Base-by-base conservation (phyloP, 2,329 filamentous ascomycete genomes). In the Aureobasidium melanogenum region DNA sequence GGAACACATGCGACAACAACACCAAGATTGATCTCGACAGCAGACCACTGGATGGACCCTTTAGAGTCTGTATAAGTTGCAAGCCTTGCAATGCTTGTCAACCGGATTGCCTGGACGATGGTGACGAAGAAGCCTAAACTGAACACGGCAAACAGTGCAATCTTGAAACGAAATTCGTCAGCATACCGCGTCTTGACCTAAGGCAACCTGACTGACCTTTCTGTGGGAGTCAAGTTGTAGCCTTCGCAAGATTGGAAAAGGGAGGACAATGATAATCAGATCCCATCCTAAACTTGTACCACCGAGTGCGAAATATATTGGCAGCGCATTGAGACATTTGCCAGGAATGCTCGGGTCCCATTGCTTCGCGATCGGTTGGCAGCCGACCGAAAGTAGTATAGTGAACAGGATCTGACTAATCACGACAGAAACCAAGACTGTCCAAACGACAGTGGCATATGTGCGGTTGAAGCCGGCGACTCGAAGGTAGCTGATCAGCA, bases 271-370 rank as follows among this genome's bases (percentile, higher is more conserved):
- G 51, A 55, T 55, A 9, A 55, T 34, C 38, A 55, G 22, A 10
- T 55, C 51, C 51, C 51, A 55, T 19, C 51, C 38, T 24, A 55
- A 17, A 55, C 51, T 55, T 22, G 38, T 55, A 12, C 51, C 51
- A 7, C 51, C 36, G 5, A 55, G 51, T 2, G 51, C 51, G 24
- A 55, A 55, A 9, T 55, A 55, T 9, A 43, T 15, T 5, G 51
- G 51, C 26, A 55, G 9, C 14, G 51, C 51, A 8, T 43, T 19
- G 24, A 55, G 24, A 34, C 51, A 55, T 5, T 19, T 55, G 26
- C 51, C 36, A 5, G 51, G 36, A 8, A 55, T 55, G 36, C 51
- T 55, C 7, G 51, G 51, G 24, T 55, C 36, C 51, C 51, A 55
- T 22, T 55, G 51, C 36, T 55, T 55, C 15, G 36, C 51, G 9